Base-by-base conservation (phyloP, 768 basidiomycete genomes). In the Atractiella rhizophila region DNA sequence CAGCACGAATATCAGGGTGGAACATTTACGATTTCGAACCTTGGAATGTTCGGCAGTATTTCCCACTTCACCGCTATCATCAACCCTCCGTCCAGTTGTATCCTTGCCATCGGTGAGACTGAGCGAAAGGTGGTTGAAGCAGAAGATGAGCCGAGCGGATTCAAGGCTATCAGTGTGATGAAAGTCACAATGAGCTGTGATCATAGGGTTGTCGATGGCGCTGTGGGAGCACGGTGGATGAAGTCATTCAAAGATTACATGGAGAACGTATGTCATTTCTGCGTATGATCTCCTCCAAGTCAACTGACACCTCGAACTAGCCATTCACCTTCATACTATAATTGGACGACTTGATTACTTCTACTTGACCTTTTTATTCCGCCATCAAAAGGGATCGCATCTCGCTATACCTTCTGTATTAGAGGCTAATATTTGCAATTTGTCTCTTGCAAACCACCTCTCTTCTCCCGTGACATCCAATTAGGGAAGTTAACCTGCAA, bases 1-100 rank as follows among this genome's bases (percentile, higher is more conserved):
- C 91, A 88, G 20, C 66, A 76, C 40, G 88, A 98, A 60, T 98
- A 96, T 65, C 88, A 98, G 73, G 91, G 91, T 40, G 91, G 91
- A 36, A 80, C 86, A 11, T 96, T 98, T 65, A 96, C 91, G 32
- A 81, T 98, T 58, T 98, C 91, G 45, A 98, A 98, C 64, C 68
- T 98, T 42, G 91, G 91, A 62, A 98, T 98, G 91, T 91, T 68
- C 57, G 86, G 78, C 47, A 70, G 94, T 54, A 54, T 59, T 45
- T 70, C 73, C 41, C 77, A 85, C 62, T 98, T 98, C 62, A 94
- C 86, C 12, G 91, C 91, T 35, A 96, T 98, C 64, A 88, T 98
- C 70, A 98, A 98, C 67, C 73, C 78, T 12, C 91, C 91, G 20
- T 91, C 96, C 61, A 80, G 82, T 35, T 94, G 86, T 62, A 98